Base-by-base conservation (phyloP, 2,329 filamentous ascomycete genomes). In the Talaromyces albobiverticillius region DNA sequence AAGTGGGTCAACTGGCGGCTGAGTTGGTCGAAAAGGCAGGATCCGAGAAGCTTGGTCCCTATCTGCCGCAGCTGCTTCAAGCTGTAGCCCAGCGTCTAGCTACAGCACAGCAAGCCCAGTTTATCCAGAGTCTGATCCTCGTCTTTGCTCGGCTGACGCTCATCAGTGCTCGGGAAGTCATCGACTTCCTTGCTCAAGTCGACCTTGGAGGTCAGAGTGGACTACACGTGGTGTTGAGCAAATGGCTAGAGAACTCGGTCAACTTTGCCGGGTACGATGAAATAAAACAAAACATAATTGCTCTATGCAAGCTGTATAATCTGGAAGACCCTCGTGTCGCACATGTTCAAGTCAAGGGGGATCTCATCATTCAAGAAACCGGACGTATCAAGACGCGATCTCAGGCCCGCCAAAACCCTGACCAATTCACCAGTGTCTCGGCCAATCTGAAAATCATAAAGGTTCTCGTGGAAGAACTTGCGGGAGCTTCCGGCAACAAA, bases 201-300 rank as follows among this genome's bases (percentile, higher is more conserved):
- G 82, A 90, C 62, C 88, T 97, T 60, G 83, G 84, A 46, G 86
- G 86, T 9, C 64, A 71, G 56, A 95, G 82, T 64, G 94, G 92
- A n/a, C 76, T 99, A 7, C 84, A 92, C 59, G 86, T 96, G 22
- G 94, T 99, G 3, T 76, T 97, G 61, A 82, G 86, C 72, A 96
- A 97, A 74, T 99, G 94, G 94, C 79, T 99, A 1, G 94, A 97
- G 75, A 96, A 97, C 72, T 96, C 91, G 3, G 83, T 95, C 71
- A 95, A 88, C 71, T 99, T 99, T 73, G 91, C 91, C n/a, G 94
- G 94, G 11, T 99, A 96, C 64, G 92, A 97, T 64, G 93, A 96
- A 71, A 97, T 97, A 63, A 84, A 92, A 62, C 90, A 96, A 71
- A 99, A 97, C 66, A 90, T 96, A 56, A 93, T 96, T 62, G 94